Percentiles rank a stretch among this genome's conserved stretches.
phyloP scores from a whole-genome alignment of 495 filamentous ascomycete genomes.

The Lasiosphaeria ovina region DNA sequence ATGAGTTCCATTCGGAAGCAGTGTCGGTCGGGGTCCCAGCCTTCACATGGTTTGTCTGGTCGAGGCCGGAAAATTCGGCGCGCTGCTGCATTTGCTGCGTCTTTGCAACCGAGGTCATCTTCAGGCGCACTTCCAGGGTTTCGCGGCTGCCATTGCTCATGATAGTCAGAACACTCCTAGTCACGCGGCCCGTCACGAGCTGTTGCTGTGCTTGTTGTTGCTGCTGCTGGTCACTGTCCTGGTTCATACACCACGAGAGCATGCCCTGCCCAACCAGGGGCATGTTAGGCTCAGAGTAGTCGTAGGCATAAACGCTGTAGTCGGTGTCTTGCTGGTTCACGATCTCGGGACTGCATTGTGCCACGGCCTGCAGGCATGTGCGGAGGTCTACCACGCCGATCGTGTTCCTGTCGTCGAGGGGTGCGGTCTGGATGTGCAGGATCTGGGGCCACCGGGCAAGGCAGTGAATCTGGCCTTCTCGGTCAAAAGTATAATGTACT shows the following conservation, averaged over 20 bases:
- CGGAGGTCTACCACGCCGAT: slow-evolving; percentile 90
- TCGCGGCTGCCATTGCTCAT: slow-evolving; percentile 83
- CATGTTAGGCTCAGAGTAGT: slow-evolving; percentile 91
- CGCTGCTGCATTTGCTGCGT: slow-evolving; percentile 58
- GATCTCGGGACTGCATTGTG: slow-evolving; percentile 75
- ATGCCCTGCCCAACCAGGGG: slow-evolving; percentile 95
- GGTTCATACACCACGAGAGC: slow-evolving; percentile 77
- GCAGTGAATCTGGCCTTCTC: slow-evolving; percentile 84
- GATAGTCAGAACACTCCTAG: slow-evolving; percentile 75
- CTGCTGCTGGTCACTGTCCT: slow-evolving; percentile 50
- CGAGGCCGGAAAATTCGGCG: slow-evolving; percentile 24
- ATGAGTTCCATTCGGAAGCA: slow-evolving; percentile 49
- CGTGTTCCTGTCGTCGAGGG: slow-evolving; percentile 65
- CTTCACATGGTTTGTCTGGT: slow-evolving; percentile 22
- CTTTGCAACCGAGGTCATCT: slow-evolving; percentile 77
- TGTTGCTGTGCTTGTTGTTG: slow-evolving; percentile 57
- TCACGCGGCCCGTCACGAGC: slow-evolving; percentile 87
- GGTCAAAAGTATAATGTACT: slow-evolving; percentile 95
- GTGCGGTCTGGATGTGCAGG: slow-evolving; percentile 74
- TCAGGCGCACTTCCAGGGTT: slow-evolving; percentile 90
- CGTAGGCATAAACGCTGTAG: slow-evolving; percentile 94
- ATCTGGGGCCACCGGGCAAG: slow-evolving; percentile 84
- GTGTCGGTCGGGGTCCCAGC: slow-evolving; percentile 40
- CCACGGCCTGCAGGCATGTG: slow-evolving; percentile 86
- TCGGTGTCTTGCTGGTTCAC: slow-evolving; percentile 80